Evolutionary conservation across 371 early-diverging fungal species (phyloP), one percentile per base, ranked within the genome.

Genomic region (Batrachochytrium dendrobatidis): DNA sequence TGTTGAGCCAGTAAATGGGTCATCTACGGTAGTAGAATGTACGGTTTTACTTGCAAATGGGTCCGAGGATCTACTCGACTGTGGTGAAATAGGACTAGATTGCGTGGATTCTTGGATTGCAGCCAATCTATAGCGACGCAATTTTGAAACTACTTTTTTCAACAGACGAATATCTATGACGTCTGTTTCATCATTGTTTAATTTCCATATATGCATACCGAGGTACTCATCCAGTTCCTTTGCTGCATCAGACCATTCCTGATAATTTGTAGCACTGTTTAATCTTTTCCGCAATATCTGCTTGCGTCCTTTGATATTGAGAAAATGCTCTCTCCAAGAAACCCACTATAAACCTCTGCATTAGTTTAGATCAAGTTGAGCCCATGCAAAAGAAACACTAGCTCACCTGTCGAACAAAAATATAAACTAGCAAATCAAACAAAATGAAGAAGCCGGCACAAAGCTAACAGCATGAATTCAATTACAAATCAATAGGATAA

Each of bases 211-310:
- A 57, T 85, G 81, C 63, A 83, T 84, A 28, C 75, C 72, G 68
- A 90, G 74, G 60, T 80, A 82, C 4, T 67, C 66, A 66, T 92
- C 93, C 29, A 92, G 62, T 34, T 70, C 68, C n/a, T 76, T 66
- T 0, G 91, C 93, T 2, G 80, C 77, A 28, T 67, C 69, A 49
- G 80, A 79, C 88, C 90, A 91, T 62, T 86, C 86, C 55, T 79
- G 76, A 66, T 86, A 74, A 25, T 26, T 53, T 31, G 35, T 24
- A 3, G 67, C 57, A 1, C 39, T 43, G 28, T 43, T 1, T 53
- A 56, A 53, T 32, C 29, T 22, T 20, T 64, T 22, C 18, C 57
- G 48, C 18, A 69, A 39, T 12, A 44, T 25, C 34, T 43, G 52
- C 17, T 49, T 50, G 17, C 30, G 1, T 2, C 62, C 75, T 60